Evolutionary conservation across 345 rosid species (phyloP).

Genomic region (Populus ilicifolia): DNA sequence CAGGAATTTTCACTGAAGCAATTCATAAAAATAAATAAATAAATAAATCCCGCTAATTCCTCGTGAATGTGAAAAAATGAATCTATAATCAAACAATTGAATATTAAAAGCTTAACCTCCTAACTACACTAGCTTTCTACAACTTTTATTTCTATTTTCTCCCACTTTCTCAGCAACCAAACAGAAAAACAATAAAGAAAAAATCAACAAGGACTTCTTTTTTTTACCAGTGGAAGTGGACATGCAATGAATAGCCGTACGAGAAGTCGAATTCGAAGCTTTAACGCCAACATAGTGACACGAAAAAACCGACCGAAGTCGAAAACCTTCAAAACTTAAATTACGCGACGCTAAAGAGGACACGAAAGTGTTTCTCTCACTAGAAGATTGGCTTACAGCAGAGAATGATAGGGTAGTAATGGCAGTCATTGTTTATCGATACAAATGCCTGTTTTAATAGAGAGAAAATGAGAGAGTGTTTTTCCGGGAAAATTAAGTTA

Average conservation of each 20-base stretch:
- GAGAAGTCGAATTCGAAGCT: slow-evolving; percentile 43
- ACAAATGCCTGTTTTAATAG: not conserved
- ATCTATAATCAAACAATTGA: not conserved
- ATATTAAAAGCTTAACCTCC: not conserved
- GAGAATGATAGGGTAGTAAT: slow-evolving; percentile 61
- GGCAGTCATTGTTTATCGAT: not conserved
- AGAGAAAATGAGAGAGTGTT: not conserved
- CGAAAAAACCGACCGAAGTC: slow-evolving; percentile 37
- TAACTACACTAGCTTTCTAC: not conserved
- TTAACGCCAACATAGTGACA: slow-evolving; percentile 33
- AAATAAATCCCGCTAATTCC: not conserved
- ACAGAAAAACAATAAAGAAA: not conserved
- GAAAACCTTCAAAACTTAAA: slow-evolving; percentile 11
- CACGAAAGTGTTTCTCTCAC: slow-evolving; percentile 27
- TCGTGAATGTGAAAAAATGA: not conserved
- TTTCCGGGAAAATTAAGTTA: not conserved
- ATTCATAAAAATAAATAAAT: not conserved
- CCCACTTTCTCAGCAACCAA: not conserved
- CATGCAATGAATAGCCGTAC: slow-evolving; percentile 58
- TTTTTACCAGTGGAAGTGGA: slow-evolving; percentile 50
- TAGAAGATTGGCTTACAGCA: slow-evolving; percentile 47
- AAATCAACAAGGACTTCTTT: not conserved
- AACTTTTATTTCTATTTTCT: not conserved
- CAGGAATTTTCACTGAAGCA: not conserved
- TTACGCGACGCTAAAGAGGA: not conserved